Evolutionary conservation across 768 basidiomycete species (phyloP).

Genomic region (Xerocomellus amylosporus): DNA sequence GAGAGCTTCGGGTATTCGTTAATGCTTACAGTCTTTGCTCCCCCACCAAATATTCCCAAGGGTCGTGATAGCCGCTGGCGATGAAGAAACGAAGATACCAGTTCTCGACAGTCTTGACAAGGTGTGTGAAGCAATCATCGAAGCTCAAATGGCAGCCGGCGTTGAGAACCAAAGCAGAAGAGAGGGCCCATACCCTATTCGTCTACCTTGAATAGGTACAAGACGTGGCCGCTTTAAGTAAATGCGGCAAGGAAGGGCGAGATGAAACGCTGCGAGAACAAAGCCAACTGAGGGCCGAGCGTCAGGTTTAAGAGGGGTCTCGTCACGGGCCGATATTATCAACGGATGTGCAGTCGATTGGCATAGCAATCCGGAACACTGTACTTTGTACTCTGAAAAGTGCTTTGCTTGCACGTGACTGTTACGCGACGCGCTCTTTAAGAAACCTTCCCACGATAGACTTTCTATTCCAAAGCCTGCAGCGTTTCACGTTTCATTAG

Average conservation of each 20-base stretch:
- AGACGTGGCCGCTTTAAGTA: slow-evolving; percentile 1
- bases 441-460: slow-evolving; percentile 30
- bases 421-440: slow-evolving; percentile 40
- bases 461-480: slow-evolving; percentile 24
- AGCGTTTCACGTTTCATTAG: slow-evolving; percentile 27
- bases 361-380: background rate
- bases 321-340: background rate
- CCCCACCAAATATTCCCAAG: background rate
- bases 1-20: background rate
- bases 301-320: background rate
- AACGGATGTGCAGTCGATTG: background rate
- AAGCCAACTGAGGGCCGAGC: background rate
- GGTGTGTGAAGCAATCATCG: slow-evolving; percentile 4
- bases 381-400: background rate
- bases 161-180: background rate
- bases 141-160: background rate
- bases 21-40: background rate
- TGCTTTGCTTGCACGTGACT: slow-evolving; percentile 35
- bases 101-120: background rate
- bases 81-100: background rate
- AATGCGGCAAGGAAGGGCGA: background rate
- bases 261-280: slow-evolving; percentile 9
- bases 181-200: background rate
- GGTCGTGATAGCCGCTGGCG: background rate
- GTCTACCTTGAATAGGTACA: background rate